Evolutionary conservation across 108 stramenopile genomes (phyloP).

Genomic region (Chaetoceros muelleri): DNA sequence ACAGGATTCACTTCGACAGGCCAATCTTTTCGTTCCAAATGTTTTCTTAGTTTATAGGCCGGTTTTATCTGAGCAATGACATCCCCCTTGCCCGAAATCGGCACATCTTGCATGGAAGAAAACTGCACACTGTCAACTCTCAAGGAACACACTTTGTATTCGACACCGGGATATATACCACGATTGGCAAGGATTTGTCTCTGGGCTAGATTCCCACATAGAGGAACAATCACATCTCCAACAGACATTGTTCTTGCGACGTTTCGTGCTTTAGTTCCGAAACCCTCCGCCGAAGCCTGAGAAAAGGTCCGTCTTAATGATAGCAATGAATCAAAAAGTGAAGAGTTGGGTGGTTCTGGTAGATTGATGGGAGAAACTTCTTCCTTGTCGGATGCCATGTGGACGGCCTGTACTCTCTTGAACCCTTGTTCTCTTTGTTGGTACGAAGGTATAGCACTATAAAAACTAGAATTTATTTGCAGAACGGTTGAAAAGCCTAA

Average conservation of each 20-base stretch:
- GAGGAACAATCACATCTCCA: constrained; percentile 42
- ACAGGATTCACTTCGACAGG: constrained; percentile 23
- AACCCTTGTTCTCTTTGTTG: no score
- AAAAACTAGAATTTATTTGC: no score
- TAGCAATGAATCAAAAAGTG: constrained; percentile 1
- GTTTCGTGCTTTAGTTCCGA: constrained; percentile 41
- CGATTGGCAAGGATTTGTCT: constrained; percentile 30
- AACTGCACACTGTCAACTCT: constrained; percentile 1
- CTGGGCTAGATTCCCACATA: constrained; percentile 31
- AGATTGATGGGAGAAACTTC: no score
- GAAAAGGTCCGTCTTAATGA: constrained; percentile 9
- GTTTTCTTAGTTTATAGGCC: constrained; percentile 32
- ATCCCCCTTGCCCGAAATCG: constrained; percentile 1
- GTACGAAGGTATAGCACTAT: no score
- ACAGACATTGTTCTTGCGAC: constrained; percentile 23
- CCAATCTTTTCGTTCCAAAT: constrained; percentile 52
- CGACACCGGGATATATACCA: constrained; percentile 48
- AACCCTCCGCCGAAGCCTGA: constrained; percentile 29
- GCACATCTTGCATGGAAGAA: neutral
- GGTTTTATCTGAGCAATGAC: constrained; percentile 27
- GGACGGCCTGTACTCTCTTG: no score
- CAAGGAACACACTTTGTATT: constrained; percentile 23
- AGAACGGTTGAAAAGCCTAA: no score
- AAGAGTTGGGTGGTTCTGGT: no score
- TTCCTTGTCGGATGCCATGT: no score